Conservation (phyloP, 2,329 filamentous ascomycete species). For the Ophiosphaerella korrae region DNA sequence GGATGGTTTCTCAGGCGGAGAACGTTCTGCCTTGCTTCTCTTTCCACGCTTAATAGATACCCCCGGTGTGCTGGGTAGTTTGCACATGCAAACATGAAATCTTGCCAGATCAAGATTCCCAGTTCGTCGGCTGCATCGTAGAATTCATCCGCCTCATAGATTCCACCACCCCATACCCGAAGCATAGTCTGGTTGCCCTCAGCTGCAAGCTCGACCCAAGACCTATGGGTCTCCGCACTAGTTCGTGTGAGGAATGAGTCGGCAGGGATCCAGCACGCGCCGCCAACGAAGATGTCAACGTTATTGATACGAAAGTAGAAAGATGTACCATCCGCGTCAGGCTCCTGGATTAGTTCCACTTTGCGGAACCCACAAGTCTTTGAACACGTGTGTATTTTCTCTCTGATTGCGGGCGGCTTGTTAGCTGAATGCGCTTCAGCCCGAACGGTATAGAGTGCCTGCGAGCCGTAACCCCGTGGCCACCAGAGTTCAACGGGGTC, state of each 20-base stretch:
- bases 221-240: slow-evolving; percentile 65
- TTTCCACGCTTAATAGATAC: slow-evolving; percentile 55
- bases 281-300: slow-evolving; percentile 76
- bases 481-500: slow-evolving; percentile 73
- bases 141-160: slow-evolving; percentile 75
- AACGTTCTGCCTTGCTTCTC: slow-evolving; percentile 68
- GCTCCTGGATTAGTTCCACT: slow-evolving; percentile 53
- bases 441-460: slow-evolving; percentile 69
- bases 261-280: slow-evolving; percentile 85
- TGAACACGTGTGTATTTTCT: neutral
- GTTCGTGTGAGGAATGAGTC: slow-evolving; percentile 79
- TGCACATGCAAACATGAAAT: slow-evolving; percentile 78
- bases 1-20: slow-evolving; percentile 80
- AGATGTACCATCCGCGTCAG: slow-evolving; percentile 66
- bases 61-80: slow-evolving; percentile 64
- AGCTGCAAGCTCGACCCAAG: slow-evolving; percentile 76
- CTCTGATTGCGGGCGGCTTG: neutral
- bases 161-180: slow-evolving; percentile 78
- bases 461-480: slow-evolving; percentile 74
- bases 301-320: slow-evolving; percentile 82
- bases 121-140: slow-evolving; percentile 78
- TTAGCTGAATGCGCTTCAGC: slow-evolving; percentile 1
- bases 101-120: slow-evolving; percentile 82
- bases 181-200: slow-evolving; percentile 83
- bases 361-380: slow-evolving; percentile 63